Evolutionary conservation across 1,284 basidiomycete genomes (phyloP).

Genomic region (Albatrellus sp.): DNA sequence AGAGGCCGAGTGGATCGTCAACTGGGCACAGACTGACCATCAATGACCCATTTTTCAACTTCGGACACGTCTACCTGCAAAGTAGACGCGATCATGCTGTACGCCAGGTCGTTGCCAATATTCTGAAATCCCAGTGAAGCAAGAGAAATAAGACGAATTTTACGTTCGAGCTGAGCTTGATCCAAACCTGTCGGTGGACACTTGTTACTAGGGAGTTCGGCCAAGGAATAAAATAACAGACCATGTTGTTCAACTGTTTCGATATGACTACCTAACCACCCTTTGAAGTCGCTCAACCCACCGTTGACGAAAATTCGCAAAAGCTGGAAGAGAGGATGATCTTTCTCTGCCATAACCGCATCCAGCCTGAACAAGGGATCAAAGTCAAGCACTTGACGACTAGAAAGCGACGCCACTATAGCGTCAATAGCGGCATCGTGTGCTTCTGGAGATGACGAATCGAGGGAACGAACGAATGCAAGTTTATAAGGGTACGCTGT

Average conservation of each 20-base stretch:
- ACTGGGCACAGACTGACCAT: constrained; percentile 40
- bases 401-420: constrained; percentile 56
- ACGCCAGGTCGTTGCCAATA: constrained; percentile 66
- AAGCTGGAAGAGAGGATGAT: constrained; percentile 55
- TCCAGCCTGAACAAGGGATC: constrained; percentile 72
- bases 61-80: constrained; percentile 57
- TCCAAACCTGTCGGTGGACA: constrained; percentile 31
- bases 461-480: constrained; percentile 47
- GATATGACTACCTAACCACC: constrained; percentile 49
- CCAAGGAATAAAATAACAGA: constrained; percentile 24
- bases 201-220: not conserved
- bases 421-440: constrained; percentile 45
- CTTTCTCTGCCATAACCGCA: constrained; percentile 56
- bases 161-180: constrained; percentile 51
- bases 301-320: constrained; percentile 63
- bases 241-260: constrained; percentile 46
- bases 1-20: not conserved
- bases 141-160: constrained; percentile 74
- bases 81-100: constrained; percentile 59
- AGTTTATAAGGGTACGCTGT: constrained; percentile 54
- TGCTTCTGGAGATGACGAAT: constrained; percentile 34
- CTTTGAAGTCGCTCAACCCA: constrained; percentile 49
- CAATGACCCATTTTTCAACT: constrained; percentile 89
- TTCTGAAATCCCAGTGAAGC: constrained; percentile 70
- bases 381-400: constrained; percentile 68